Conservation (phyloP, 2,329 filamentous ascomycete species). For the Keithomyces neogunnii region DNA sequence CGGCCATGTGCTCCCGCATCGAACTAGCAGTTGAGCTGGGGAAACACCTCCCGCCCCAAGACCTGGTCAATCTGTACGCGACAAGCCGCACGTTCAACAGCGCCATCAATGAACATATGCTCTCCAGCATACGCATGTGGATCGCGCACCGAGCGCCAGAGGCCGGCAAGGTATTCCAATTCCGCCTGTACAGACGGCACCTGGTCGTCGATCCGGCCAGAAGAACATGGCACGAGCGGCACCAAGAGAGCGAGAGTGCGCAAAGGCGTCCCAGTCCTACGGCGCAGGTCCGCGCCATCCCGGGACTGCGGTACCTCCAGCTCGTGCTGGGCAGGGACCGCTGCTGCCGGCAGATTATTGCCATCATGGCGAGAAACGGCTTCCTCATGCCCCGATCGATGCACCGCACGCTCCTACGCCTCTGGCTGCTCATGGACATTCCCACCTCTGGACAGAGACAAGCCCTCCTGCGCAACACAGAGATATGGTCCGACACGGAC, state of each 20-base stretch:
- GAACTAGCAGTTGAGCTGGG: constrained; percentile 49
- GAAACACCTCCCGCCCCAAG: constrained; percentile 41
- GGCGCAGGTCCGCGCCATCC: constrained; percentile 40
- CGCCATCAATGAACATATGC: constrained; percentile 50
- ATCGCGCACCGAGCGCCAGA: constrained; percentile 45
- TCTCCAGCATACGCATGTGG: constrained; percentile 48
- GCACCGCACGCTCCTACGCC: constrained; percentile 45
- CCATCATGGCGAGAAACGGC: constrained; percentile 47
- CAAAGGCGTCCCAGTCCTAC: constrained; percentile 6
- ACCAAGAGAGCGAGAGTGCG: constrained; percentile 1
- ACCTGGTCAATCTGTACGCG: constrained; percentile 56
- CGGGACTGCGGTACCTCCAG: constrained; percentile 57
- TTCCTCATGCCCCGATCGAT: constrained; percentile 45
- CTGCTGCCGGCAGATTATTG: constrained; percentile 53
- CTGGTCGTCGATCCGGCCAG: constrained; percentile 53
- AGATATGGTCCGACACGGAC: constrained; percentile 50
- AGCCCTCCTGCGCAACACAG: constrained; percentile 41
- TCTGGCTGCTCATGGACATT: constrained; percentile 68
- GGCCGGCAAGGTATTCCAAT: constrained; percentile 50
- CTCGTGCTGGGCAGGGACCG: constrained; percentile 55
- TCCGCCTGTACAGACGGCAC: constrained; percentile 46
- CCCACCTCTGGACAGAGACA: constrained; percentile 47
- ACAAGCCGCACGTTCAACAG: constrained; percentile 55
- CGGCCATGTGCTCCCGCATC: constrained; percentile 31
- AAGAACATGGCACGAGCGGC: constrained; percentile 26